phyloP scores from a whole-genome alignment of 2,329 filamentous ascomycete genomes.

The Ceratocystiopsis sp. region DNA sequence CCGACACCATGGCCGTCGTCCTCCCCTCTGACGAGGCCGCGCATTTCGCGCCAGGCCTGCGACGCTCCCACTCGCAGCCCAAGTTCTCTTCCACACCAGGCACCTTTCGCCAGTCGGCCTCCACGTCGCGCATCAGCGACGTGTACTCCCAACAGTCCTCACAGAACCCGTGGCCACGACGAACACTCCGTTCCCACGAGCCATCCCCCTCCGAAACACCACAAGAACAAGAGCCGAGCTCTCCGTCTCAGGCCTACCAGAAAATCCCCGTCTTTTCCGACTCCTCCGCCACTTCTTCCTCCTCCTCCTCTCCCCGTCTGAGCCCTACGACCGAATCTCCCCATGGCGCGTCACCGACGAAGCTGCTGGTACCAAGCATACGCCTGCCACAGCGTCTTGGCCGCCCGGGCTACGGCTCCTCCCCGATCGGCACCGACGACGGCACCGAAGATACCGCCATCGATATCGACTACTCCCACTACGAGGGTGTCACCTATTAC shows the following conservation, averaged over 20 bases:
- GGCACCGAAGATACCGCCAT: conserved; percentile 4
- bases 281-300: conserved; percentile 31
- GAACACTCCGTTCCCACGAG: too few relatives aligned
- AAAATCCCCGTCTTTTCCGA: conserved; percentile 24
- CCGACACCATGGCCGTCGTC: conserved; percentile 34
- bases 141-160: conserved; percentile 22
- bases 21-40: conserved; percentile 38
- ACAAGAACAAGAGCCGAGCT: neutral
- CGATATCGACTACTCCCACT: conserved; percentile 18
- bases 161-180: neutral
- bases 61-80: conserved; percentile 43
- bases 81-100: conserved; percentile 31
- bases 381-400: conserved; percentile 43
- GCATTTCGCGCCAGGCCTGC: conserved; percentile 38
- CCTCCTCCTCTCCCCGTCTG: conserved; percentile 35
- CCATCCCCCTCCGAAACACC: neutral
- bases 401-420: conserved; percentile 22
- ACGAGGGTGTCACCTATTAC: conserved; percentile 27
- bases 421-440: conserved; percentile 10
- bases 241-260: conserved; percentile 1
- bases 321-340: conserved; percentile 33
- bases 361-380: conserved; percentile 40
- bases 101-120: conserved; percentile 26
- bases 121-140: conserved; percentile 29
- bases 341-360: conserved; percentile 26